Percentiles rank a stretch among this genome's conserved stretches.
Evolutionary conservation across 2,329 filamentous ascomycete species (phyloP).

Genomic region (Colletotrichum paranaense): DNA sequence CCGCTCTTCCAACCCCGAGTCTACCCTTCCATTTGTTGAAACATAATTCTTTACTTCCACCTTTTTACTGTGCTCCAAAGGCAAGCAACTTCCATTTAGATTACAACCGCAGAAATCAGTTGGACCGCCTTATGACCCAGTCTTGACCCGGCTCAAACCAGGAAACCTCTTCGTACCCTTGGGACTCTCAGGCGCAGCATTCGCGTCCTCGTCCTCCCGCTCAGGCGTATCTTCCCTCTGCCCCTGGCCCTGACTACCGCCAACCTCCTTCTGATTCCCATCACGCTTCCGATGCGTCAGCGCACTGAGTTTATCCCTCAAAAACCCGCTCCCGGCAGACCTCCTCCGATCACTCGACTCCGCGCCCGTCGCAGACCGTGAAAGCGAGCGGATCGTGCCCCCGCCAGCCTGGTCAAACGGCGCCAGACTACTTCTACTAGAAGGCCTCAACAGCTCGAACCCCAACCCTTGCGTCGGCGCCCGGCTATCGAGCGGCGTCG

Average conservation of each 20-base stretch:
- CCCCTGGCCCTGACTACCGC: neutral
- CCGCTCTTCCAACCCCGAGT: neutral
- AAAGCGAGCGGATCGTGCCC: slow-evolving; percentile 34
- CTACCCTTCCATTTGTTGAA: neutral
- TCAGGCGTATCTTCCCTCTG: slow-evolving; percentile 27
- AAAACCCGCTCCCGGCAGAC: slow-evolving; percentile 44
- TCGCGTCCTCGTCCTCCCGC: slow-evolving; percentile 19
- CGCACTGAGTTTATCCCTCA: slow-evolving; percentile 50
- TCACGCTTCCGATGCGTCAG: slow-evolving; percentile 40
- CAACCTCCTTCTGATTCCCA: slow-evolving; percentile 34
- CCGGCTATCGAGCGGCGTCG: slow-evolving; percentile 48
- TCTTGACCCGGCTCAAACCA: slow-evolving; percentile 25
- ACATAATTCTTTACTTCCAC: neutral
- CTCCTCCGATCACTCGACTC: slow-evolving; percentile 38
- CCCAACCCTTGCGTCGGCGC: slow-evolving; percentile 36
- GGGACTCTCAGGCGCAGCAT: slow-evolving; percentile 16
- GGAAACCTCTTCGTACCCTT: slow-evolving; percentile 13
- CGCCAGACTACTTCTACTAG: slow-evolving; percentile 38
- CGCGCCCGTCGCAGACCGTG: slow-evolving; percentile 36
- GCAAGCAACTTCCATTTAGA: neutral
- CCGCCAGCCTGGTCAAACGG: slow-evolving; percentile 36
- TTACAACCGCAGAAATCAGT: neutral
- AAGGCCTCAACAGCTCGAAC: slow-evolving; percentile 38
- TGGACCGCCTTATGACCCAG: neutral
- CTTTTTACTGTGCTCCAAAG: neutral